A percentile compares a stretch with the other conserved stretches of the same genome.
phyloP scores from a whole-genome alignment of 2,329 filamentous ascomycete genomes.

The Apiospora saccharicola region DNA sequence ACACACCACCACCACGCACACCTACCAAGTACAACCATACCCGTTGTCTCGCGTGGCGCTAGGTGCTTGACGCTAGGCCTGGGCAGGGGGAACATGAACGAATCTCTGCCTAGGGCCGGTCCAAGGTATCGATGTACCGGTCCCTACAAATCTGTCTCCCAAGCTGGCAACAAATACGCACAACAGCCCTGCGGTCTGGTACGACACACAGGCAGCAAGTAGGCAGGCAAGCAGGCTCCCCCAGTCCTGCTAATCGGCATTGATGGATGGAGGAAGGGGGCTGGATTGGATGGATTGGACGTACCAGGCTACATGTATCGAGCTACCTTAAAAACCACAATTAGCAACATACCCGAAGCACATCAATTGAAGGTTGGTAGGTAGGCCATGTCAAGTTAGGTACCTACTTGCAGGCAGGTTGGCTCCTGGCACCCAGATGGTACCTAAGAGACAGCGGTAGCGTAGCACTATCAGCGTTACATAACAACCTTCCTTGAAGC shows the following conservation, averaged over 20 bases:
- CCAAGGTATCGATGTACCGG: neutral
- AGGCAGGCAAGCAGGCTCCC: neutral
- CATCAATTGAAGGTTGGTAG: too few species aligned
- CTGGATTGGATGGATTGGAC: neutral
- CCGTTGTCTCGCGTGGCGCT: slow-evolving; percentile 21
- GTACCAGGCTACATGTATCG: neutral
- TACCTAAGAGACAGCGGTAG: neutral
- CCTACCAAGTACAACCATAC: slow-evolving; percentile 19
- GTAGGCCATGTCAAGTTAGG: too few species aligned
- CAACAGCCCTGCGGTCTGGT: slow-evolving; percentile 5
- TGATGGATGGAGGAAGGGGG: slow-evolving; percentile 3
- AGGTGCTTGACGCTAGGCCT: slow-evolving; percentile 20
- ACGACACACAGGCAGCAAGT: neutral
- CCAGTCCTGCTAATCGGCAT: slow-evolving; percentile 9
- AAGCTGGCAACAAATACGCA: neutral
- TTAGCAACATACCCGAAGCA: too few species aligned
- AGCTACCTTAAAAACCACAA: neutral
- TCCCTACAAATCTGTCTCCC: neutral
- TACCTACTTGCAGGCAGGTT: neutral
- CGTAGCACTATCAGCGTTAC: slow-evolving; percentile 12
- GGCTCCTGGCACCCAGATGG: neutral
- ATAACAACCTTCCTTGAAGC: slow-evolving; percentile 18
- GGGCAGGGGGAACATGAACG: slow-evolving; percentile 12
- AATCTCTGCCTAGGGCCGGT: slow-evolving; percentile 1
- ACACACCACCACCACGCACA: slow-evolving; percentile 14